A percentile compares a stretch with the other conserved stretches of the same genome.
phyloP scores from a whole-genome alignment of 2,329 filamentous ascomycete species.

The Pezicula radicicola region DNA sequence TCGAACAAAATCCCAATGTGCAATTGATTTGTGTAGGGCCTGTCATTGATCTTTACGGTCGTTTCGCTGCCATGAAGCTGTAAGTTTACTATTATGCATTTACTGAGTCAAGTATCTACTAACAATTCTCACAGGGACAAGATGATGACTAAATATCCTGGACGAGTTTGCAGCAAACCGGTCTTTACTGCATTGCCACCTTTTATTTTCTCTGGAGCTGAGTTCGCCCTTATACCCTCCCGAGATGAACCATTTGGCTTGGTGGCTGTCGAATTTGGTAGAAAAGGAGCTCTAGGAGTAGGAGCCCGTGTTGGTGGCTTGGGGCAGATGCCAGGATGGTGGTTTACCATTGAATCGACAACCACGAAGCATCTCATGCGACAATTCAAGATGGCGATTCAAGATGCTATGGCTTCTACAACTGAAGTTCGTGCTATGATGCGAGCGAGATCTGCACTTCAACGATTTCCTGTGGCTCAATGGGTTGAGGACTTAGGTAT shows the following conservation, averaged over 20 bases:
- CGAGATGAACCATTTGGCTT: slow-evolving; percentile 68
- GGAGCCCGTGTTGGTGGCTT: slow-evolving; percentile 64
- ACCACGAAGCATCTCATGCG: slow-evolving; percentile 60
- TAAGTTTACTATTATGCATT: too few relatives aligned
- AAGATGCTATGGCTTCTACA: slow-evolving; percentile 57
- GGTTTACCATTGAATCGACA: slow-evolving; percentile 66
- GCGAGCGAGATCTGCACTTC: slow-evolving; percentile 62
- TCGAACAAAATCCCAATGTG: slow-evolving; percentile 56
- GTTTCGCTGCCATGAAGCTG: slow-evolving; percentile 64
- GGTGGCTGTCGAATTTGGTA: slow-evolving; percentile 66
- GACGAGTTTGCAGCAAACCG: slow-evolving; percentile 64
- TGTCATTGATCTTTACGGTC: slow-evolving; percentile 65
- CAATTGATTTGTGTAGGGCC: slow-evolving; percentile 64
- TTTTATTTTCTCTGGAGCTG: slow-evolving; percentile 64
- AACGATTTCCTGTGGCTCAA: slow-evolving; percentile 64
- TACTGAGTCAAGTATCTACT: too few relatives aligned
- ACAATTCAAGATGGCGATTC: slow-evolving; percentile 63
- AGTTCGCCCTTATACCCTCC: slow-evolving; percentile 66
- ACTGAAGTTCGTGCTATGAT: slow-evolving; percentile 54
- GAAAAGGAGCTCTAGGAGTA: slow-evolving; percentile 65
- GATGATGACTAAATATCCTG: slow-evolving; percentile 64
- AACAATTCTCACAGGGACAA: slow-evolving; percentile 30
- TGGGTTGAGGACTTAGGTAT: slow-evolving; percentile 65
- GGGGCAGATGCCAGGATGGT: slow-evolving; percentile 70
- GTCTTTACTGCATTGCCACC: slow-evolving; percentile 66